Base-by-base conservation (phyloP, 495 filamentous ascomycete species). In the Lasiosphaeris hirsuta region DNA sequence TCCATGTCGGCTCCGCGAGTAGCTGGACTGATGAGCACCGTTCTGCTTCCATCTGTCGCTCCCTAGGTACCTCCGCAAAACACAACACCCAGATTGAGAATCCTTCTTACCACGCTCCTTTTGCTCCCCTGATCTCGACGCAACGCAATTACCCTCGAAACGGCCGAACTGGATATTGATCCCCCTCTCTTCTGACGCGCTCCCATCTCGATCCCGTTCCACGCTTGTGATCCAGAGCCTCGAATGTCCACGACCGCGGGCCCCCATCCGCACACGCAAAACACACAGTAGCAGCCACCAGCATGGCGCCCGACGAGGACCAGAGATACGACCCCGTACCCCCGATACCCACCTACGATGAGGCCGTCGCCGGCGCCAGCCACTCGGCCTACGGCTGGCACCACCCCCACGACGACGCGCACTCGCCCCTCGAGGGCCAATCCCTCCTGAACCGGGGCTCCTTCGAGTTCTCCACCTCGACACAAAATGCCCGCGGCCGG, bases 321-420 rank as follows among this genome's bases (percentile, higher is more conserved):
- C 72, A 62, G 36, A 58, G 75, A 18, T 86, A 87, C 71, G 82
- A 86, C 63, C 70, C 80, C 48, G 81, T 90, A 53, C 92, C 77
- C 30, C 77, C 94, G 15, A 96, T 97, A 72, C 93, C 93, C 8
- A 86, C 88, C 39, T 98, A 98, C 79, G 93, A 97, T 71, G 94
- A 98, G 77, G 92, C 94, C 52, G 85, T 74, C 52, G 70, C 73
- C 75, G 65, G 67, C 59, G 65, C 74, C 36, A 33, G 38, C 35
- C 58, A 49, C 46, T 55, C 58, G 37, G 53, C 33, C 45, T 45
- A 44, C 41, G 57, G 66, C 23, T 40, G 62, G 17, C 63, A 67
- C 4, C 56, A 63, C 56, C 75, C 73, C 51, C 72, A 70, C 2
- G 62, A 71, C 56, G 66, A 69, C 43, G 15, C 34, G 19, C 58